phyloP scores from a whole-genome alignment of 345 rosid species.

The Lepidium didymum region DNA sequence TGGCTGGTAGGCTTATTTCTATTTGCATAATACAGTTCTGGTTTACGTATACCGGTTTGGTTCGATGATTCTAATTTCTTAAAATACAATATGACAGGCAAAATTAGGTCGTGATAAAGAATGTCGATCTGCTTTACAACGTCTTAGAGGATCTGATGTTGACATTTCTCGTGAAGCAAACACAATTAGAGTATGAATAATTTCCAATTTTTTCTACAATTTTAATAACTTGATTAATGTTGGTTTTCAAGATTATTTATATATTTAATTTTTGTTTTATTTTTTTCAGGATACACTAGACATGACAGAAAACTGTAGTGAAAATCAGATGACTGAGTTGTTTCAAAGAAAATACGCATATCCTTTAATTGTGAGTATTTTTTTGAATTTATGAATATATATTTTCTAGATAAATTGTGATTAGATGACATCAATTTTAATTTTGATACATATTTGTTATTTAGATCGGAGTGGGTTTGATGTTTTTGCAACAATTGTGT shows the following conservation, averaged over 20 bases:
- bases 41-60: background rate
- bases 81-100: background rate
- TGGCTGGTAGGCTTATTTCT: conserved; percentile 29
- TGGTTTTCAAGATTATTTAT: background rate
- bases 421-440: background rate
- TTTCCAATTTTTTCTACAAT: background rate
- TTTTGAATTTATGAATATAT: background rate
- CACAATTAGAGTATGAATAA: conserved; percentile 17
- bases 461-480: conserved; percentile 33
- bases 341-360: conserved; percentile 31
- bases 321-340: conserved; percentile 15
- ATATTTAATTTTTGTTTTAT: no score
- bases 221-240: no score
- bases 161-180: conserved; percentile 32
- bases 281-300: conserved; percentile 21
- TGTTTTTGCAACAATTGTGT: conserved; percentile 31
- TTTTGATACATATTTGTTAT: background rate
- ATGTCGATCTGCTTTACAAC: conserved; percentile 25
- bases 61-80: background rate
- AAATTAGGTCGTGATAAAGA: conserved; percentile 31
- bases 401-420: background rate
- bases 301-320: background rate
- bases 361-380: conserved; percentile 23
- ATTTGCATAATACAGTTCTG: background rate
- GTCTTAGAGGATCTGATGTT: conserved; percentile 31